Evolutionary conservation across 352 stramenopile genomes (phyloP).

Genomic region (Thraustotheca clavata): DNA sequence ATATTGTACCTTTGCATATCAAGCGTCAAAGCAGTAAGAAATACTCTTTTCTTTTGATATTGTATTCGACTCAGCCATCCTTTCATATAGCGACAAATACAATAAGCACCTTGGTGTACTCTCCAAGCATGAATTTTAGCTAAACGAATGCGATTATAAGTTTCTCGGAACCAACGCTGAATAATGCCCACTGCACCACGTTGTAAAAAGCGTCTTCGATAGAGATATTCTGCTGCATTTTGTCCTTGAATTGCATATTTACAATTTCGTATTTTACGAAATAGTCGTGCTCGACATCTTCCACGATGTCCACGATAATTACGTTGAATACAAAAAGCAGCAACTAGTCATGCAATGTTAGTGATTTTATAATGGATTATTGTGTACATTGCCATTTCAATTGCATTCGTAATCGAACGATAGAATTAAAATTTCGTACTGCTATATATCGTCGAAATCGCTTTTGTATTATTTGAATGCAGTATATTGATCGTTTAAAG

Average conservation of each 20-base stretch:
- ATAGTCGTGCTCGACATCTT: constrained; percentile 41
- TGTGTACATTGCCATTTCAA: too few species aligned
- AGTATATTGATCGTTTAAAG: too few species aligned
- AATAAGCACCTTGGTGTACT: constrained; percentile 32
- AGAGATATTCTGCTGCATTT: constrained; percentile 40
- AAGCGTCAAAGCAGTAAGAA: constrained; percentile 28
- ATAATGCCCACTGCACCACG: constrained; percentile 36
- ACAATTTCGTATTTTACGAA: constrained; percentile 55
- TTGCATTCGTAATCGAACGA: too few species aligned
- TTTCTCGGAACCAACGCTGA: constrained; percentile 39
- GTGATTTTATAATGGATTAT: too few species aligned
- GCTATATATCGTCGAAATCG: too few species aligned
- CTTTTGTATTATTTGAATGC: too few species aligned
- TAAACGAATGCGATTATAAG: constrained; percentile 35
- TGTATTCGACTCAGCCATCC: constrained; percentile 38
- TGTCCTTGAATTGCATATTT: constrained; percentile 41
- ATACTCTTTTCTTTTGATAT: constrained; percentile 29
- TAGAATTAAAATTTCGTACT: too few species aligned
- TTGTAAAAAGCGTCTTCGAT: constrained; percentile 39
- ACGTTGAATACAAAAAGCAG: background rate
- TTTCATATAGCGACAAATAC: constrained; percentile 44
- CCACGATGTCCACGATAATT: constrained; percentile 42
- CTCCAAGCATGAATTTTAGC: constrained; percentile 38
- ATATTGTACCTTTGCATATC: constrained; percentile 40
- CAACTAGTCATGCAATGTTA: constrained; percentile 22